Base-by-base conservation (phyloP, 2,329 filamentous ascomycete species). In the Microcyclospora tardicrescens region DNA sequence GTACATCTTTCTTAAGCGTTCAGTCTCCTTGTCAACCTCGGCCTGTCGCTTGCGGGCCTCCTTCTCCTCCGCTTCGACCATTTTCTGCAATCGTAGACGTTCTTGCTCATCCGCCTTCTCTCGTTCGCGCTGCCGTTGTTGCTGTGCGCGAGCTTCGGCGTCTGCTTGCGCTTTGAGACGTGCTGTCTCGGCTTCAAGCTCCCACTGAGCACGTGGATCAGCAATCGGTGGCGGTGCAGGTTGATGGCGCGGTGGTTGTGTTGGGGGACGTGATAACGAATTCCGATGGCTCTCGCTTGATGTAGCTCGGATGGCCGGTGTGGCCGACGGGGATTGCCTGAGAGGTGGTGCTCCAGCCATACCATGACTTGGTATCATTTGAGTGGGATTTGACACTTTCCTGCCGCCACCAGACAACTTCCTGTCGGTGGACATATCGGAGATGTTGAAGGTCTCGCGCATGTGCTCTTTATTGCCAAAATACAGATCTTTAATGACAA, bases 391-490 rank as follows among this genome's bases (percentile, higher is more conserved):
- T 19, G 44, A 51, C 34, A 52, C 46, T 35, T 49, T 55, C 13
- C 49, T 39, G 12, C 52, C 45, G 33, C 41, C 45, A 14, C 43
- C 40, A 13, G 43, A 43, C 29, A 52, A 48, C 40, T 51, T 57
- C 36, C 47, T 51, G 30, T 48, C 55, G 5, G 47, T 5, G 50
- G 62, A 35, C 3, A 60, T 46, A 36, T 73, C 71, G 9, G 68
- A 63, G 29, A 86, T 69, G 57, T 95, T 91, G 64, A 95, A 96
- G 4, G 77, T 69, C 49, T 93, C 83, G 13, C 73, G 72, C 39
- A 77, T 73, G 4, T 78, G 72, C 42, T 71, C 63, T 43, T 49
- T 53, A 40, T 43, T 46, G 24, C 45, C 46, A 50, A 77, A 77
- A 58, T 70, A 79, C 5, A 79, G 61, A 49, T 79, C 75, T 16